phyloP scores from a whole-genome alignment of 73 alveolate species.

The Halteria grandinella region DNA sequence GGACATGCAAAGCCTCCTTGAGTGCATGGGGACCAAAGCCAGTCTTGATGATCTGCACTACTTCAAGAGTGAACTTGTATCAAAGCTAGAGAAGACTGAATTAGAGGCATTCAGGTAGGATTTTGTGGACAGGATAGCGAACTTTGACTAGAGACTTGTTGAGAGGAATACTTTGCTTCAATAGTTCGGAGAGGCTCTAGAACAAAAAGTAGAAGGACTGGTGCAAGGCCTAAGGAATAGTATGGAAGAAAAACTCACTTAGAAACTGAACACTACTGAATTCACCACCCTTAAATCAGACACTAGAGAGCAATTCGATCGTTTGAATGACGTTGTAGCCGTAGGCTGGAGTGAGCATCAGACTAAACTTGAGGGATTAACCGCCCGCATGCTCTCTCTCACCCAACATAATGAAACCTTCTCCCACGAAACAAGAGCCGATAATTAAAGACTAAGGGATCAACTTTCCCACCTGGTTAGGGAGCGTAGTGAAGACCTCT shows the following conservation, averaged over 20 bases:
- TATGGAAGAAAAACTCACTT: not conserved
- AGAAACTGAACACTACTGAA: slow-evolving; percentile 1
- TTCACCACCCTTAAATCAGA: slow-evolving; percentile 1
- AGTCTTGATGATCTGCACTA: slow-evolving; percentile 24
- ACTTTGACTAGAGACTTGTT: slow-evolving; percentile 12
- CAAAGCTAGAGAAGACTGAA: slow-evolving; percentile 10
- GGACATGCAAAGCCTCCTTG: not conserved
- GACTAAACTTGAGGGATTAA: not conserved
- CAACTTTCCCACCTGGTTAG: not conserved
- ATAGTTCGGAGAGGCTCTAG: not conserved
- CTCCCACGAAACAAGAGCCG: not conserved
- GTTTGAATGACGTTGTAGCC: slow-evolving; percentile 12
- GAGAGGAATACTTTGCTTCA: not conserved
- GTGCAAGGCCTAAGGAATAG: not conserved
- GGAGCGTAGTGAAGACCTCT: slow-evolving; percentile 21
- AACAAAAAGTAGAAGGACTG: not conserved
- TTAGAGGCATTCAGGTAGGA: slow-evolving; percentile 32
- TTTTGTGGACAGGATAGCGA: slow-evolving; percentile 11
- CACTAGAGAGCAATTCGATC: slow-evolving; percentile 6
- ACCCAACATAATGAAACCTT: no score
- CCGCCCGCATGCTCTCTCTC: no score
- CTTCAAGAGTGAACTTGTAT: slow-evolving; percentile 9
- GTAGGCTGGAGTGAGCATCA: not conserved
- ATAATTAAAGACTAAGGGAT: slow-evolving; percentile 7
- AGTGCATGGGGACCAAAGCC: not conserved